These are phyloP conservation scores for Salix suchowensis DNA, from an alignment of 345 rosid species.

Conservation along the genomic window DNA sequence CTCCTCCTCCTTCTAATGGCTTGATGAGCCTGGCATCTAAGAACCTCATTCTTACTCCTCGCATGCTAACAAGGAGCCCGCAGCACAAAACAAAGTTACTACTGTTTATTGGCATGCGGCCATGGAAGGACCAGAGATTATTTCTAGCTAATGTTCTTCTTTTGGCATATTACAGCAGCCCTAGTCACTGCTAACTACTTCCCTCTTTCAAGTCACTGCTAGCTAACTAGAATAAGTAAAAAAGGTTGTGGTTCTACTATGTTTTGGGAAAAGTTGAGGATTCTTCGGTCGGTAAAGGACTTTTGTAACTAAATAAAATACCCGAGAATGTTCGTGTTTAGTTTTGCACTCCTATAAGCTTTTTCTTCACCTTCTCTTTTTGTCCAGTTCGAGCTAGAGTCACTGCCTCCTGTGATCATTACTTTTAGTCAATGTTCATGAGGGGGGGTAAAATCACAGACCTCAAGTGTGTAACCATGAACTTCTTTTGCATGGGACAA, in stretches of 20 bases:
- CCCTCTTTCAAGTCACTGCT: neutral
- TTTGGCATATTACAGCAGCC: neutral
- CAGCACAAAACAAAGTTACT: neutral
- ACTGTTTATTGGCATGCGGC: neutral
- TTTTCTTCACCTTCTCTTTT: too few relatives aligned
- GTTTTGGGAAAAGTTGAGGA: neutral
- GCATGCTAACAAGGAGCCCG: neutral
- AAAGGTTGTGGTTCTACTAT: neutral
- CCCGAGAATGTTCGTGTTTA: too few relatives aligned
- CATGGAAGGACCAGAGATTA: neutral
- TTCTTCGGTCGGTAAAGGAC: too few relatives aligned
- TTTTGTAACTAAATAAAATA: too few relatives aligned
- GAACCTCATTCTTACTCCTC: neutral
- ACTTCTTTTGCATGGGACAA: conserved; percentile 49
- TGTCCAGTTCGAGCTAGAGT: too few relatives aligned
- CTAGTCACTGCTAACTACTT: neutral
- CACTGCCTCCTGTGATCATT: too few relatives aligned
- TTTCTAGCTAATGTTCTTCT: neutral
- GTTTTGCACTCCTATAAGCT: too few relatives aligned
- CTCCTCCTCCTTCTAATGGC: neutral
- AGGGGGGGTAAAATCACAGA: neutral
- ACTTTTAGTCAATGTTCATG: too few relatives aligned
- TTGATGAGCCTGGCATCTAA: neutral
- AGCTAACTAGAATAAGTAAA: too few relatives aligned
- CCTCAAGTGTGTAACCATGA: conserved; percentile 54